A percentile compares a stretch with the other conserved stretches of the same genome.
Conservation (phyloP, 1,139 yeast genomes). For the Suhomyces bokatorum region DNA sequence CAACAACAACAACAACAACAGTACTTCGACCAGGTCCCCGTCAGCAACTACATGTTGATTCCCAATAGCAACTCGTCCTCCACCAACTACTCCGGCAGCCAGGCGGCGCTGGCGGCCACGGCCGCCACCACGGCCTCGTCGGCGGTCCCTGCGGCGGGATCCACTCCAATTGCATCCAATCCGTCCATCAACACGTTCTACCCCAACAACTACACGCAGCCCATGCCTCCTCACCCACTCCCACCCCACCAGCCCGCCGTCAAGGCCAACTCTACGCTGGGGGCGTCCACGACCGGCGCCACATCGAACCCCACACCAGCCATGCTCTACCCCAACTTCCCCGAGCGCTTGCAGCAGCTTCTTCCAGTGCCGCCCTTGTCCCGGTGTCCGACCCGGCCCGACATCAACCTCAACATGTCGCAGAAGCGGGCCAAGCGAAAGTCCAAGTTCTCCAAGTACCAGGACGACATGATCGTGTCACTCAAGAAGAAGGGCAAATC, state of each 20-base stretch:
- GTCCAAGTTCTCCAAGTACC: conserved; percentile 67
- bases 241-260: conserved; percentile 6
- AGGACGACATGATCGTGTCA: conserved; percentile 63
- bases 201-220: conserved; percentile 8
- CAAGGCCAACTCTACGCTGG: not conserved
- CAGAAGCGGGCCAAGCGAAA: conserved; percentile 57
- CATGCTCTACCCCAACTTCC: conserved; percentile 18
- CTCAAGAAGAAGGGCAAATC: conserved; percentile 63
- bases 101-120: conserved; percentile 4
- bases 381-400: conserved; percentile 35
- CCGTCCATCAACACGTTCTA: conserved; percentile 10
- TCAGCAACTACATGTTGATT: conserved; percentile 21
- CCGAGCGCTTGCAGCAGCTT: conserved; percentile 22
- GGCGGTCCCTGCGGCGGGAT: conserved; percentile 2
- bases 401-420: conserved; percentile 25
- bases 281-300: not conserved
- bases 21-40: conserved; percentile 19
- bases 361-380: conserved; percentile 44
- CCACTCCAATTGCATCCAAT: conserved; percentile 10
- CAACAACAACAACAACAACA: conserved; percentile 9
- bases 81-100: conserved; percentile 2
- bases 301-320: conserved; percentile 3
- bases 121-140: conserved; percentile 7
- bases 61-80: conserved; percentile 13
- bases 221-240: conserved; percentile 7